A percentile compares a stretch with the other conserved stretches of the same genome.
Conservation (phyloP, 1,284 basidiomycete species). For the Takashimella tepidaria region DNA sequence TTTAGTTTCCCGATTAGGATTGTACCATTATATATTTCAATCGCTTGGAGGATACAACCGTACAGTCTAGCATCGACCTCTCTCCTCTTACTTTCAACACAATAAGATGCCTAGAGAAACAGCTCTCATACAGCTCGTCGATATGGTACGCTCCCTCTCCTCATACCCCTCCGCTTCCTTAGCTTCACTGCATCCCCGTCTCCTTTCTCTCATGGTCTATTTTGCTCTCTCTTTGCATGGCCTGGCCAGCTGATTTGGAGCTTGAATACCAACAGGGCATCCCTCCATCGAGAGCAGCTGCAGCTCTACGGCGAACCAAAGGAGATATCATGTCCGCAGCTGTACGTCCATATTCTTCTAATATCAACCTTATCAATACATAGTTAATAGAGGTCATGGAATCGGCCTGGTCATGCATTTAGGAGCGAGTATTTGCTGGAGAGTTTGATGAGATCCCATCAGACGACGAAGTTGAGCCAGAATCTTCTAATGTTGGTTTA, state of each 20-base stretch:
- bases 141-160: slow-evolving; percentile 15
- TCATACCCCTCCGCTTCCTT: not conserved
- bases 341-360: slow-evolving; percentile 52
- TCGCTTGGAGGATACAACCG: too few relatives aligned
- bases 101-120: slow-evolving; percentile 3
- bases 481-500: not conserved
- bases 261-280: slow-evolving; percentile 67
- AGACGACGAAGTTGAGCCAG: slow-evolving; percentile 49
- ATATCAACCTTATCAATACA: not conserved
- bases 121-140: slow-evolving; percentile 32
- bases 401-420: not conserved
- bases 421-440: slow-evolving; percentile 55
- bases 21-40: too few relatives aligned
- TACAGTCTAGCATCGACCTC: too few relatives aligned
- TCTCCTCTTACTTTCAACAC: too few relatives aligned
- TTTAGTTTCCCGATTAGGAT: too few relatives aligned
- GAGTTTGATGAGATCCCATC: slow-evolving; percentile 62
- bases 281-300: slow-evolving; percentile 65
- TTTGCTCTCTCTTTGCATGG: not conserved
- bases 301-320: slow-evolving; percentile 67
- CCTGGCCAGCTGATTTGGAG: slow-evolving; percentile 4
- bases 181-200: not conserved
- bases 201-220: not conserved
- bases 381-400: too few relatives aligned
- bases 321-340: slow-evolving; percentile 82